Percentiles rank a stretch among this genome's conserved stretches.
Conservation (phyloP, 345 rosid genomes). For the Gossypium australe region DNA sequence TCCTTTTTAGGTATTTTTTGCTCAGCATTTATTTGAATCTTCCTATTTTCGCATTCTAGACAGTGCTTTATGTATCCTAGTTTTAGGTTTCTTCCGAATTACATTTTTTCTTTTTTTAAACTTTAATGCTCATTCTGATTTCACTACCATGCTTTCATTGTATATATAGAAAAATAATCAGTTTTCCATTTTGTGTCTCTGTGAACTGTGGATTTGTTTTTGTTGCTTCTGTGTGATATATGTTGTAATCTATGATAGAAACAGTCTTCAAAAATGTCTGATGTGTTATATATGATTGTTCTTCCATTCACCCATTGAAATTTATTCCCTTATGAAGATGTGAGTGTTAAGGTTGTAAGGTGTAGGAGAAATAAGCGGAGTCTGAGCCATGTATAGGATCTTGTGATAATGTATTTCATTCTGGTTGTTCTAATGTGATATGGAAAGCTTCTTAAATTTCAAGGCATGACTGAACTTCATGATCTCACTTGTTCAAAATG, state of each 20-base stretch:
- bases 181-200: neutral
- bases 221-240: neutral
- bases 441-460: neutral
- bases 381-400: neutral
- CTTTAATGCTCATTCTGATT: neutral
- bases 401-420: neutral
- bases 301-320: neutral
- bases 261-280: neutral
- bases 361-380: neutral
- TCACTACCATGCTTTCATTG: neutral
- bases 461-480: neutral
- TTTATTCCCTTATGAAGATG: neutral
- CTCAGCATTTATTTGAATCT: neutral
- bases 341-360: neutral
- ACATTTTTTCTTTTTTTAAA: neutral
- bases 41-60: neutral
- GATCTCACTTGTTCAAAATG: neutral
- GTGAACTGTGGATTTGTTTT: neutral
- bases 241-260: neutral
- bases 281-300: neutral
- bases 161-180: neutral
- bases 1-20: neutral
- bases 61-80: neutral
- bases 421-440: neutral
- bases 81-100: neutral